phyloP scores from a whole-genome alignment of 2,329 filamentous ascomycete genomes.

The Claviceps maximensis region DNA sequence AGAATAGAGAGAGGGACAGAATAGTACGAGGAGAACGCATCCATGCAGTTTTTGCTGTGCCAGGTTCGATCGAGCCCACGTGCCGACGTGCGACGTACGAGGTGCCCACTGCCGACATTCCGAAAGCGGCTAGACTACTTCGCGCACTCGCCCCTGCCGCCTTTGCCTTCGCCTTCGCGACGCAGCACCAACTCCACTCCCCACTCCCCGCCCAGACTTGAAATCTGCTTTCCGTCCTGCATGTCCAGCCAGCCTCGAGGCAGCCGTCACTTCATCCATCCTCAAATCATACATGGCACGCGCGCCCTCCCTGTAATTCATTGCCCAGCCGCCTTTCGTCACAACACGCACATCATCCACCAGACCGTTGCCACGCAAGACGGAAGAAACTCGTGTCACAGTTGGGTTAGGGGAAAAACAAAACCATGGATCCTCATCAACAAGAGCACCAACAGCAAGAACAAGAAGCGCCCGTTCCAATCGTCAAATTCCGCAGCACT shows the following conservation, averaged over 20 bases:
- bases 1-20: no score
- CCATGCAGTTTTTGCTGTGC: no score
- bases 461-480: constrained; percentile 13
- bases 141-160: no score
- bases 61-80: neutral
- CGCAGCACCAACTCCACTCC: neutral
- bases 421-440: constrained; percentile 12
- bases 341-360: neutral
- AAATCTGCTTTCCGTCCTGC: neutral
- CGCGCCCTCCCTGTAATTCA: neutral
- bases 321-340: neutral
- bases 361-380: neutral
- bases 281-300: neutral
- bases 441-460: constrained; percentile 5
- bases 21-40: no score
- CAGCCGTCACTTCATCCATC: neutral
- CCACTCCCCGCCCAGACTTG: neutral
- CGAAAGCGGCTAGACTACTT: neutral
- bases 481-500: constrained; percentile 38
- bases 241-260: neutral
- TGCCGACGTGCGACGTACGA: no score
- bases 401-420: neutral
- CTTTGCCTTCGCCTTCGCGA: neutral
- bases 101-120: no score
- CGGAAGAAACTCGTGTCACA: no score